Percentiles rank a stretch among this genome's conserved stretches.
Conservation (phyloP, 306 rosid species). For the Elaeagnus macrophylla region DNA sequence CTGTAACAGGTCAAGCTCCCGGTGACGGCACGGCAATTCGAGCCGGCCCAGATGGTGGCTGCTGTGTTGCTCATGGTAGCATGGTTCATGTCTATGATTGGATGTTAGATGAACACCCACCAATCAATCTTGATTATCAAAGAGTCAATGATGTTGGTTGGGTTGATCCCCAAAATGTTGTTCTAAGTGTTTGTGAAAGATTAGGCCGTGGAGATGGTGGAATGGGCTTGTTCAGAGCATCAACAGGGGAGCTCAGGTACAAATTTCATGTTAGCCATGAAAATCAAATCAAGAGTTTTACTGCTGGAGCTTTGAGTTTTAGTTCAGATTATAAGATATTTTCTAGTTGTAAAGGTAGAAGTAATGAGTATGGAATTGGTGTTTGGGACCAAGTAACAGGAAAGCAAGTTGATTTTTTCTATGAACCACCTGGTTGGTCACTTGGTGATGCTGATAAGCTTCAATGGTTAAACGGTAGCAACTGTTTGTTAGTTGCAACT, state of each 20-base stretch:
- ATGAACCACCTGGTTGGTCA: slow-evolving; percentile 80
- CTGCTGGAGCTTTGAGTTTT: slow-evolving; percentile 89
- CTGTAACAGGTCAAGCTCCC: slow-evolving; percentile 67
- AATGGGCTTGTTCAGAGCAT: slow-evolving; percentile 66
- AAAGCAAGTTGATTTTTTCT: slow-evolving; percentile 69
- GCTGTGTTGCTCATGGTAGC: slow-evolving; percentile 85
- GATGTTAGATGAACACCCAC: slow-evolving; percentile 77
- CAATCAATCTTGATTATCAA: slow-evolving; percentile 65
- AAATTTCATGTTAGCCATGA: slow-evolving; percentile 78
- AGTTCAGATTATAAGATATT: slow-evolving; percentile 65
- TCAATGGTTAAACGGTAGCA: slow-evolving; percentile 65
- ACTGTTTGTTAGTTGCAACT: slow-evolving; percentile 73
- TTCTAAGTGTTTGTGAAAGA: slow-evolving; percentile 65
- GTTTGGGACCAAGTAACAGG: slow-evolving; percentile 94
- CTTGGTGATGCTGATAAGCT: slow-evolving; percentile 95
- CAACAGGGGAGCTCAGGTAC: slow-evolving; percentile 62
- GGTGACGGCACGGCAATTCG: slow-evolving; percentile 97
- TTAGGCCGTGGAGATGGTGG: slow-evolving; percentile 81
- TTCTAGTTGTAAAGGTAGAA: slow-evolving; percentile 82
- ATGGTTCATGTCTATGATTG: slow-evolving; percentile 93
- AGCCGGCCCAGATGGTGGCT: slow-evolving; percentile 85
- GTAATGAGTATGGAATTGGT: slow-evolving; percentile 86
- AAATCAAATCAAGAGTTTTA: slow-evolving; percentile 67
- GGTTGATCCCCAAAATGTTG: slow-evolving; percentile 52
- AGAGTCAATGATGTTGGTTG: slow-evolving; percentile 87